Percentiles rank a stretch among this genome's conserved stretches.
These are phyloP conservation scores for Vaucheria bursata DNA, from an alignment of 352 stramenopile species.

Conservation along the genomic window DNA sequence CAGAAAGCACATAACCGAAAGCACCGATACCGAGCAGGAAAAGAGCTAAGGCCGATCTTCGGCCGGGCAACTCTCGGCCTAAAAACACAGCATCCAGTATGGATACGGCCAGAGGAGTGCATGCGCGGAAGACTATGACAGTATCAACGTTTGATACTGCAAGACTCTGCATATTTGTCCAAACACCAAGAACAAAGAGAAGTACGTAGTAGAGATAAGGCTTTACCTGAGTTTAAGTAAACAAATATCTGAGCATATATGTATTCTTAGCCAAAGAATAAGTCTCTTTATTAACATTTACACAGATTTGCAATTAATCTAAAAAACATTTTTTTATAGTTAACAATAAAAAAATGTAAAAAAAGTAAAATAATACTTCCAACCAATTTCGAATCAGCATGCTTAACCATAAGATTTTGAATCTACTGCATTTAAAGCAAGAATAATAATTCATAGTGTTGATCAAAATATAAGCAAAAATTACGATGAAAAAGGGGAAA, in stretches of 20 bases:
- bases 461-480: too few relatives aligned
- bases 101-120: constrained; percentile 60
- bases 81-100: constrained; percentile 65
- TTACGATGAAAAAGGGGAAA: too few relatives aligned
- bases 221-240: constrained; percentile 24
- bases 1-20: constrained; percentile 58
- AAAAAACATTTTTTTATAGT: neutral
- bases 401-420: neutral
- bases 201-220: constrained; percentile 55
- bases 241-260: neutral
- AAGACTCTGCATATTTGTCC: constrained; percentile 67
- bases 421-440: too few relatives aligned
- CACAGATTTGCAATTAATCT: neutral
- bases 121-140: constrained; percentile 67
- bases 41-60: constrained; percentile 54
- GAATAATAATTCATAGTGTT: too few relatives aligned
- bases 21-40: constrained; percentile 57
- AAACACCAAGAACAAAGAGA: constrained; percentile 63
- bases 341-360: neutral
- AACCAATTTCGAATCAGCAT: neutral
- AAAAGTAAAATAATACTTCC: neutral
- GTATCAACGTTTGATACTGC: constrained; percentile 66
- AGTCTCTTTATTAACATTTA: neutral
- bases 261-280: neutral
- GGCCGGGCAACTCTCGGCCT: constrained; percentile 58